Percentiles rank a stretch among this genome's conserved stretches.
phyloP scores from a whole-genome alignment of 331 rosid species.

The Acacia concinna region DNA sequence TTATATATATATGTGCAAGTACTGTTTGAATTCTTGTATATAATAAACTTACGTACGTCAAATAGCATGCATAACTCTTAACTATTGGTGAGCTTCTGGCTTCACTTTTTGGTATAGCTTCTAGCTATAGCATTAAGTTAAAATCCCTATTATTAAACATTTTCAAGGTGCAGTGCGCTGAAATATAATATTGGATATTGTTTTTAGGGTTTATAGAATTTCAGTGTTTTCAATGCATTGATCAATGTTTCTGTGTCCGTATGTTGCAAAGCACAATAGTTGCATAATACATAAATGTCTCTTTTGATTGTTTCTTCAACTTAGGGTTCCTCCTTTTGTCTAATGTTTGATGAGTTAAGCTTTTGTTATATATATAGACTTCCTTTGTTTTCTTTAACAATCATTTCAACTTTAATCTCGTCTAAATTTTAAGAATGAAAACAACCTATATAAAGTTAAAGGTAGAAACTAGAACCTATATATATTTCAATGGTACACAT shows the following conservation, averaged over 20 bases:
- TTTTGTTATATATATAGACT: not conserved
- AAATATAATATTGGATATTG: not conserved
- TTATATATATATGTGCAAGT: not conserved
- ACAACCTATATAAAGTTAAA: no score
- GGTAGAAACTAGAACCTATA: no score
- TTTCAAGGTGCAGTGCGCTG: not conserved
- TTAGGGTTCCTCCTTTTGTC: not conserved
- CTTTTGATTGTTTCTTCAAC: not conserved
- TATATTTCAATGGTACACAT: no score
- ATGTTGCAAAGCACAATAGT: constrained; percentile 33
- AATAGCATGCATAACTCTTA: constrained; percentile 36
- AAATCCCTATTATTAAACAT: not conserved
- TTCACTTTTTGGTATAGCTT: constrained; percentile 11
- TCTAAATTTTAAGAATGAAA: not conserved
- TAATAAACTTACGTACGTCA: constrained; percentile 37
- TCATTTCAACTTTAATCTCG: not conserved
- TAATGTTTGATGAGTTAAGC: no score
- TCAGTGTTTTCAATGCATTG: constrained; percentile 23
- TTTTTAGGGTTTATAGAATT: constrained; percentile 12
- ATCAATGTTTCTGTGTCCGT: constrained; percentile 37
- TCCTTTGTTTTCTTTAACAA: not conserved
- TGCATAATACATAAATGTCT: constrained; percentile 25
- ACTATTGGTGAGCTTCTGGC: constrained; percentile 37
- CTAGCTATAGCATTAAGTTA: constrained; percentile 30
- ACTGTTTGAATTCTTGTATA: constrained; percentile 58